phyloP scores from a whole-genome alignment of 371 early-diverging fungal genomes.

The Saksenaea vasiformis region DNA sequence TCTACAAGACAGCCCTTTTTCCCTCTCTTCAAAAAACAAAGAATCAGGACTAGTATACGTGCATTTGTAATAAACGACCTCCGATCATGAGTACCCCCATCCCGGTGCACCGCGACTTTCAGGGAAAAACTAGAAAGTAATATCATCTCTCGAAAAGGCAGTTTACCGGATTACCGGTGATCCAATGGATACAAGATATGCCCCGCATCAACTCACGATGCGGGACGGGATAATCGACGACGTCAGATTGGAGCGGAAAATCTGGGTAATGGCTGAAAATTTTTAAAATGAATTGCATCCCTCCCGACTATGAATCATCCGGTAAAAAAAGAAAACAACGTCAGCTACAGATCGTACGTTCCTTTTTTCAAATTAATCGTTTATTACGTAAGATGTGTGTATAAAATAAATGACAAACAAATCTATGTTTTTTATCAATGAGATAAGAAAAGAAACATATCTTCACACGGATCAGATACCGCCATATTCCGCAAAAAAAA shows the following conservation, averaged over 20 bases:
- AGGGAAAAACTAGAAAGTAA: neutral
- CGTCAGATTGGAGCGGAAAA: neutral
- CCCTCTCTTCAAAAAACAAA: neutral
- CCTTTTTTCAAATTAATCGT: too few relatives aligned
- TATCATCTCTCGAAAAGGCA: neutral
- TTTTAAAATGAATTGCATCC: neutral
- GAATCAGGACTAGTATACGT: neutral
- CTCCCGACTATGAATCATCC: neutral
- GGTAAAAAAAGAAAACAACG: too few relatives aligned
- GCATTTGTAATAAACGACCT: neutral
- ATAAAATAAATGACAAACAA: too few relatives aligned
- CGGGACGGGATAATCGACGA: neutral
- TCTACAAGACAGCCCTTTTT: neutral
- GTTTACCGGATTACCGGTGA: slow-evolving; percentile 4
- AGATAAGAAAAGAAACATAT: too few relatives aligned
- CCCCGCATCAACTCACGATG: neutral
- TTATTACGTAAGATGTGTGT: too few relatives aligned
- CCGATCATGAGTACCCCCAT: neutral
- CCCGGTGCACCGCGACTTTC: neutral
- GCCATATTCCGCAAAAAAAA: too few relatives aligned
- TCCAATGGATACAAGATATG: neutral
- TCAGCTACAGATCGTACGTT: too few relatives aligned
- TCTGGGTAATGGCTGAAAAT: slow-evolving; percentile 2
- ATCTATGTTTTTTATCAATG: too few relatives aligned
- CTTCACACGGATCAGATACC: too few relatives aligned